Evolutionary conservation across 228 moss, liverwort and hornwort species (phyloP).

Genomic region (Sphagnum fallax): DNA sequence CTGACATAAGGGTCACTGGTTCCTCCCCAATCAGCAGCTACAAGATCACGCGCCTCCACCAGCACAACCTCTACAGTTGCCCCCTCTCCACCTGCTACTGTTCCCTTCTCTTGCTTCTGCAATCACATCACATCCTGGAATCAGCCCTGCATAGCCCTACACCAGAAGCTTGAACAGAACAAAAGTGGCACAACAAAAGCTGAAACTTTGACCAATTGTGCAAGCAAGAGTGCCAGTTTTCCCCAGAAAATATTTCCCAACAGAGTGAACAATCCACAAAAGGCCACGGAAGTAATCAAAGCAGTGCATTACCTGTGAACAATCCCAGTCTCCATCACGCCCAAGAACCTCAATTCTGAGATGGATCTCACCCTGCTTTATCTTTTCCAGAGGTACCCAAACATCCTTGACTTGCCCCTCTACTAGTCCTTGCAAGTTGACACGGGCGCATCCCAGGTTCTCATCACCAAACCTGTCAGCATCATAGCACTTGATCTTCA

Average conservation of each 20-base stretch:
- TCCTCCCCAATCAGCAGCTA: conserved; percentile 95
- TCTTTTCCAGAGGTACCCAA: conserved; percentile 96
- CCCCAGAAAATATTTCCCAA: too few species aligned
- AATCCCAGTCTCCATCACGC: conserved; percentile 43
- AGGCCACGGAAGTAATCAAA: too few species aligned
- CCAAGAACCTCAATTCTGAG: conserved; percentile 83
- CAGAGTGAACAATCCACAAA: too few species aligned
- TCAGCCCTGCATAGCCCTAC: background rate
- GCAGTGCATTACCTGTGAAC: conserved; percentile 45
- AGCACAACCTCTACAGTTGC: conserved; percentile 73
- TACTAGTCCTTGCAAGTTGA: conserved; percentile 92
- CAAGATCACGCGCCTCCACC: conserved; percentile 75
- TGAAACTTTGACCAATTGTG: background rate
- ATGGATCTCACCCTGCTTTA: conserved; percentile 94
- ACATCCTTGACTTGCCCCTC: conserved; percentile 75
- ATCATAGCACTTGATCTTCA: conserved; percentile 96
- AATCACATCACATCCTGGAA: background rate
- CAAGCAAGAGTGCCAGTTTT: background rate
- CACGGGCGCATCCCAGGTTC: conserved; percentile 93
- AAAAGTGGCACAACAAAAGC: too few species aligned
- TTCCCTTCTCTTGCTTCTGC: conserved; percentile 62
- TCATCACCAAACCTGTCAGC: conserved; percentile 97
- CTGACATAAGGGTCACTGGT: conserved; percentile 99
- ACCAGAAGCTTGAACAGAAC: background rate
- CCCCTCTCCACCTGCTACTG: conserved; percentile 44